These are phyloP conservation scores for Lablab purpureus DNA, from an alignment of 306 rosid species.

Conservation along the genomic window DNA sequence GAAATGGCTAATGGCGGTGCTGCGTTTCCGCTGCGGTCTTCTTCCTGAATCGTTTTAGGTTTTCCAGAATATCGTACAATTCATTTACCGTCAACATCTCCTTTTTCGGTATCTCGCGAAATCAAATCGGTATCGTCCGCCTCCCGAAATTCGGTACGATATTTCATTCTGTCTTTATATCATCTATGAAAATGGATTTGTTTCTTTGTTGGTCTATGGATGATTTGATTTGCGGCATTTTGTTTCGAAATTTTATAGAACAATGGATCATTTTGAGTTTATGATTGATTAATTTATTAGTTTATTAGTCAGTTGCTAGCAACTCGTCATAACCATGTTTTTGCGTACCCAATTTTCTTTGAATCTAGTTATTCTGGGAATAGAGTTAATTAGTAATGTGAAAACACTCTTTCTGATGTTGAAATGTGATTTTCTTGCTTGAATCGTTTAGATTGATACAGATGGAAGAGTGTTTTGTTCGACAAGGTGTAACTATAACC, in stretches of 20 bases:
- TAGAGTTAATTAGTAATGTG: background rate
- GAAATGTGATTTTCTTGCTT: background rate
- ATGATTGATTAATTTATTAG: background rate
- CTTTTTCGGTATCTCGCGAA: background rate
- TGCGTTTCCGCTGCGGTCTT: background rate
- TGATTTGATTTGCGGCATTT: background rate
- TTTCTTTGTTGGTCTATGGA: background rate
- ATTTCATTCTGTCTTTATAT: background rate
- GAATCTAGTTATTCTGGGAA: background rate
- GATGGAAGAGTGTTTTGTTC: background rate
- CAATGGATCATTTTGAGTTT: background rate
- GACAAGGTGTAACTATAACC: slow-evolving; percentile 13
- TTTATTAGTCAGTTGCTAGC: background rate
- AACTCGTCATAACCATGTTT: background rate
- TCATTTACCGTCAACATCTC: background rate
- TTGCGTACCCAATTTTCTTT: slow-evolving; percentile 13
- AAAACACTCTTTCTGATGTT: background rate
- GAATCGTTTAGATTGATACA: background rate
- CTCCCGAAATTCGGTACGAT: background rate
- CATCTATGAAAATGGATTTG: too few relatives aligned
- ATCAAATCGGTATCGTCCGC: background rate
- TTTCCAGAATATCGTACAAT: background rate
- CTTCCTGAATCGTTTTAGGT: slow-evolving; percentile 14
- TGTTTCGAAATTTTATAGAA: background rate
- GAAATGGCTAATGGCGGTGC: background rate